phyloP scores from a whole-genome alignment of 1,284 basidiomycete genomes.

The Quambalaria eucalypti region DNA sequence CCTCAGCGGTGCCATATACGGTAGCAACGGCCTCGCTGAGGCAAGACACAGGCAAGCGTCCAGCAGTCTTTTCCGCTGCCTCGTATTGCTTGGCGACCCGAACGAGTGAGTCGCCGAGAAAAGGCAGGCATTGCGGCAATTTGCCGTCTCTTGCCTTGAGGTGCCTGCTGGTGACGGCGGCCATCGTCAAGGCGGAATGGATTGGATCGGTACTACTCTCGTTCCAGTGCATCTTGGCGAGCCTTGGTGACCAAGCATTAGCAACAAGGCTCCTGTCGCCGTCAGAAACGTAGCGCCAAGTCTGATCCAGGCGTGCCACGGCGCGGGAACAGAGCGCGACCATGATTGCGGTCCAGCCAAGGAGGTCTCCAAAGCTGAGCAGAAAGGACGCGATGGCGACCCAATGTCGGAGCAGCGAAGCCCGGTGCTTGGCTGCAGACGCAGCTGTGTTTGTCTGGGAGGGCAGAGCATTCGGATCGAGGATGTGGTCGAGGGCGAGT shows the following conservation, averaged over 20 bases:
- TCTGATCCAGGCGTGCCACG: conserved; percentile 30
- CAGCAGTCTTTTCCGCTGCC: conserved; percentile 3
- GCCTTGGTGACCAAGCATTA: conserved; percentile 27
- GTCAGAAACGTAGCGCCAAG: conserved; percentile 37
- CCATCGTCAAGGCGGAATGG: neutral
- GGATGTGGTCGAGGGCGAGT: conserved; percentile 32
- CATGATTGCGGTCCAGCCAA: conserved; percentile 38
- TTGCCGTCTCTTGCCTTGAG: neutral
- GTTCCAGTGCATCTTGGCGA: conserved; percentile 36
- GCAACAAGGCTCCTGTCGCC: conserved; percentile 27
- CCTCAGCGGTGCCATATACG: neutral
- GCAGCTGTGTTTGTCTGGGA: neutral
- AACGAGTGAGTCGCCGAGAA: conserved; percentile 6
- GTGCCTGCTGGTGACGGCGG: neutral
- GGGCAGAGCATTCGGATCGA: conserved; percentile 2
- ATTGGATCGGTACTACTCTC: conserved; percentile 15
- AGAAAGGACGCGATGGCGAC: conserved; percentile 34
- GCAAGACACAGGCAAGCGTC: neutral
- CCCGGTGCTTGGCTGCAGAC: conserved; percentile 23
- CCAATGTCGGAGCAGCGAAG: conserved; percentile 40
- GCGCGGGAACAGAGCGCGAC: conserved; percentile 42
- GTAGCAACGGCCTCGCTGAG: neutral
- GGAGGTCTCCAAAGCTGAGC: conserved; percentile 23
- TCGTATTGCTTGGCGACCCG: neutral
- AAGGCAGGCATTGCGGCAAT: neutral